Evolutionary conservation across 2,329 filamentous ascomycete species (phyloP), one percentile per base, ranked within the genome.

Genomic region (Pseudogymnoascus sp.): DNA sequence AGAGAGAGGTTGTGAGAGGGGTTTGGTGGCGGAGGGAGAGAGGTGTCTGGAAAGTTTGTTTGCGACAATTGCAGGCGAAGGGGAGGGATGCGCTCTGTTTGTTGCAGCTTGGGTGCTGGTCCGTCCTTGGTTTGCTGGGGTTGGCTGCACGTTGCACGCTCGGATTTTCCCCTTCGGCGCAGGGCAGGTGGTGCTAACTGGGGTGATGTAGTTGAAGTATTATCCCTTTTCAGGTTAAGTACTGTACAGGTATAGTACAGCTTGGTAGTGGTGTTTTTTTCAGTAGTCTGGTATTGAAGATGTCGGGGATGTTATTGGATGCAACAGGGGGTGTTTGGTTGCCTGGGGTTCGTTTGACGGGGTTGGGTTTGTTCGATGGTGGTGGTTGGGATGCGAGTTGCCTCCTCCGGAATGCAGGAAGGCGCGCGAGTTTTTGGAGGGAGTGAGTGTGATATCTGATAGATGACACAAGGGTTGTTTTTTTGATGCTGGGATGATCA

Each of bases 111-210:
- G 42, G 42, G 42, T 25, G 40, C 40, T 43, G 40, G 40, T 23
- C 7, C 23, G 23, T 25, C 28, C 42, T 46, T 53, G 46, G 46
- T 53, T 53, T 53, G 46, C 46, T 53, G 46, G 46, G 46, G 46
- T 56, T 18, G 46, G 46, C 25, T 56, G 46, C 46, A 56, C 46
- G 46, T 56, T 56, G 46, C 46, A 56, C 46, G 46, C 46, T 56
- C 46, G 46, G 46, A 56, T 56, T 56, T 56, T 56, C 46, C 46
- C 46, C 46, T 53, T 53, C 46, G 46, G 46, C 46, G 46, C 46
- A 53, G 46, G 46, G 46, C 46, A 53, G 46, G 25, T 31, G 23
- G 7, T 9, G 12, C 2, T 53, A 11, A 16, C 46, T 53, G 25
- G 46, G 46, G 46, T 49, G 11, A n/a, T 18, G 38, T 16, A 18